Evolutionary conservation across 2,329 filamentous ascomycete species (phyloP), one percentile per base, ranked within the genome.

Genomic region (Aspergillus candidus): DNA sequence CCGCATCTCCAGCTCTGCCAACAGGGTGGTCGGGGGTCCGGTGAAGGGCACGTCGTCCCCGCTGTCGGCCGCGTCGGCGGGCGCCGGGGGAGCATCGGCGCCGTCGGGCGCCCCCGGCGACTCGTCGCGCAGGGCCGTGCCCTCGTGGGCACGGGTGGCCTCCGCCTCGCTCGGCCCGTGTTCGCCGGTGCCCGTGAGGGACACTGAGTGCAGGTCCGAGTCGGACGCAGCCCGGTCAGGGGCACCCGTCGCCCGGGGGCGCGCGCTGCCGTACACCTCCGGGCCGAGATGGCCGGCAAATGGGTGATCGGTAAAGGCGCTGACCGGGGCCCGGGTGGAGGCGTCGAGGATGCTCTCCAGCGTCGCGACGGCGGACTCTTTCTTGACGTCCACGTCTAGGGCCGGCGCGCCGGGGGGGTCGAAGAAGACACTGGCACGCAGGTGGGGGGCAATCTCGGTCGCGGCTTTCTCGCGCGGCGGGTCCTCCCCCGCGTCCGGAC

Each of bases 311-410:
- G 86, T 94, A 57, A 97, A 97, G 18, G 90, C 91, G 53, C 77
- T 88, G 27, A 95, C 89, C 1, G 93, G 93, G 0, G 93, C 91
- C 47, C 77, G 79, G 3, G 88, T 86, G 3, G 91, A 93, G 6
- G 91, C 93, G 60, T 95, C 86, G 12, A 98, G 76, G 41, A 98
- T 94, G 61, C 82, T 90, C 53, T 98, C 90, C 6, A 98, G 77
- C 0, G 91, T 95, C 34, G 80, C 84, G 61, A 89, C 87, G 10
- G 91, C 90, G 18, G 93, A 97, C 13, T 87, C 84, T 46, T 86
- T 82, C 63, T 78, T 76, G 34, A 81, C 66, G 32, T 79, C 67
- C 32, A 82, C 68, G 38, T 82, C 72, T 35, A 80, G 71, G 22
- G 7, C 22, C 1, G 70, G 56, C 6, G 76, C 61, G 2, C 78